phyloP scores from a whole-genome alignment of 192 early-diverging fungal genomes.

The Linnemannia hyalina region DNA sequence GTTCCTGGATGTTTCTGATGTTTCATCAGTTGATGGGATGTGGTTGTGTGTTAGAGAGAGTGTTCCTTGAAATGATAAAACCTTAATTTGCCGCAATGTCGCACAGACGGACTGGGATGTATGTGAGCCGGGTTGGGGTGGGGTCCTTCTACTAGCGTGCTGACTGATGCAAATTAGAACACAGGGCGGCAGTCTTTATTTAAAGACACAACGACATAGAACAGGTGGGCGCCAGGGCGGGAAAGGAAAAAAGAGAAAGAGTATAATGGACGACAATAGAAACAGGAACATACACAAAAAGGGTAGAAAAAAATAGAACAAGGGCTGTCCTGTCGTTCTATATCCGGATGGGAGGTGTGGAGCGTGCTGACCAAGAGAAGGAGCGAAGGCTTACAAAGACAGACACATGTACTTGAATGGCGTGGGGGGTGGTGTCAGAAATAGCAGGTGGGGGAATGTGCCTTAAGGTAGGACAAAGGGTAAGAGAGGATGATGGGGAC shows the following conservation, averaged over 20 bases:
- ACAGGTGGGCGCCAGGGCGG: not conserved
- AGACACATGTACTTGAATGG: not conserved
- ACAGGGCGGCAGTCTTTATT: no score
- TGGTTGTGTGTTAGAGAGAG: not conserved
- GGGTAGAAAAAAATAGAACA: no score
- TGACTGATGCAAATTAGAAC: not conserved
- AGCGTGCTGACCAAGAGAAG: not conserved
- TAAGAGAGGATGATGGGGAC: no score
- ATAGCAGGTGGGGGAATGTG: not conserved
- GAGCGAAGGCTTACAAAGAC: not conserved
- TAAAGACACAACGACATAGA: not conserved
- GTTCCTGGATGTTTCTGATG: no score
- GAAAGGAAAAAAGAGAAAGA: not conserved
- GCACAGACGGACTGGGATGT: not conserved
- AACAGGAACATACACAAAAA: no score
- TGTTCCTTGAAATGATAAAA: not conserved
- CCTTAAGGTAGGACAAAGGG: no score
- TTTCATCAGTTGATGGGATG: no score
- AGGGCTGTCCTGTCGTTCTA: no score
- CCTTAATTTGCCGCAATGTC: conserved; percentile 1
- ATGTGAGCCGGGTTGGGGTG: not conserved
- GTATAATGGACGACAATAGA: not conserved
- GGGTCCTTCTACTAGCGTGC: not conserved
- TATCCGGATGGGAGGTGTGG: no score
- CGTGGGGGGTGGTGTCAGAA: not conserved